Evolutionary conservation across 2,329 filamentous ascomycete species (phyloP), one percentile per base, ranked within the genome.

Genomic region (Exophiala phaeomuriformis): DNA sequence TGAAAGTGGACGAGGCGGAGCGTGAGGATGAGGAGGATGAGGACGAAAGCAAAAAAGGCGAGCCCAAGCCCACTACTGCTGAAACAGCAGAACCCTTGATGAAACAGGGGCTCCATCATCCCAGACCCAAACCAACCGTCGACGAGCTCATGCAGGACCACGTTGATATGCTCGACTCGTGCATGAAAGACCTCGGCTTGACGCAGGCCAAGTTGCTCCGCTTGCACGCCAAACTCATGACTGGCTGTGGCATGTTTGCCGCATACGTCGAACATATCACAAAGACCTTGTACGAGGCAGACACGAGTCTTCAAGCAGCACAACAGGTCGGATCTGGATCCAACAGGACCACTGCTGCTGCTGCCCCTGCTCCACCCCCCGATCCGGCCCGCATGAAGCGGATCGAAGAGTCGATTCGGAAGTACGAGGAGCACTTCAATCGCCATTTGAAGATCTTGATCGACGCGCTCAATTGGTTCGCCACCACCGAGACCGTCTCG

Each of bases 81-180:
- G 39, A 41, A 41, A 10, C n/a, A 27, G 39, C 27, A 41, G 39
- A 41, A 5, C 7, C 4, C 12, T 6, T 4, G 28, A 45, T 53
- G 8, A 56, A 45, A 28, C 49, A 51, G 19, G 55, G 57, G 63
- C 70, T 55, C 64, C 66, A 5, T 19, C 19, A 19, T 67, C 64
- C 39, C 69, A 67, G 63, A 64, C 68, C 49, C 65, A 83, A 81
- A 63, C 70, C 90, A 36, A 98, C 93, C 0, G 93, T 98, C 1
- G 93, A 98, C 66, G 90, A 97, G 72, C 73, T 98, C 66, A 98
- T 98, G 93, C 89, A 97, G 72, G 90, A 97, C 66, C 93, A 98
- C 71, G 90, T 98, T 56, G 93, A 97, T 71, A 98, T 98, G 69
- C 74, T 98, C 45, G 93, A 96, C 64, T 97, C 93, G 3, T 98